Evolutionary conservation across 2,329 filamentous ascomycete genomes (phyloP).

Genomic region (Penicillium sp.): DNA sequence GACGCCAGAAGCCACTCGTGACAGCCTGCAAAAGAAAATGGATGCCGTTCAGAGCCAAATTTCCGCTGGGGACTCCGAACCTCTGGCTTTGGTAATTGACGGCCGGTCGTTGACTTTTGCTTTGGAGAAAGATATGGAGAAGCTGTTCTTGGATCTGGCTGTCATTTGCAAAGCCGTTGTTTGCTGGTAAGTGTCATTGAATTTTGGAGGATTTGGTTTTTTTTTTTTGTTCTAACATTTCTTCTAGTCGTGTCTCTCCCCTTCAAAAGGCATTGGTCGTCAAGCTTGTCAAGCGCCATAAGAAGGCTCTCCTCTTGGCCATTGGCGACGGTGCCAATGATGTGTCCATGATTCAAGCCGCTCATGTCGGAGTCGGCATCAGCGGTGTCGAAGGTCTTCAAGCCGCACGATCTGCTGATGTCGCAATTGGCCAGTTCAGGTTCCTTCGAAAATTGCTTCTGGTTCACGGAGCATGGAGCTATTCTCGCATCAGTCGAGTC

Average conservation of each 20-base stretch:
- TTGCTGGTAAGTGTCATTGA: constrained; percentile 59
- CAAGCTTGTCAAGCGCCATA: constrained; percentile 93
- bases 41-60: constrained; percentile 84
- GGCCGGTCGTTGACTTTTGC: constrained; percentile 93
- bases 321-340: constrained; percentile 98
- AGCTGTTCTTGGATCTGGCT: constrained; percentile 86
- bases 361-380: constrained; percentile 96
- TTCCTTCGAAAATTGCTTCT: constrained; percentile 90
- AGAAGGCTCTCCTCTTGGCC: constrained; percentile 86
- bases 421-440: constrained; percentile 92
- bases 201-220: background rate
- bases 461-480: constrained; percentile 96
- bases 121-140: constrained; percentile 89
- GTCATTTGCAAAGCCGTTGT: constrained; percentile 98
- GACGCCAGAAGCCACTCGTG: constrained; percentile 69
- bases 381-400: constrained; percentile 96
- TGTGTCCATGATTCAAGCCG: constrained; percentile 99
- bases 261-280: constrained; percentile 96
- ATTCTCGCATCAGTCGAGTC: constrained; percentile 93
- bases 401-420: constrained; percentile 90
- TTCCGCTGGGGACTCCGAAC: constrained; percentile 63
- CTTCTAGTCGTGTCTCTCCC: constrained; percentile 79
- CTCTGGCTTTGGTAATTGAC: constrained; percentile 88
- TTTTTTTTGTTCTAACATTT: constrained; percentile 13
- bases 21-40: constrained; percentile 90